Evolutionary conservation across 2,329 filamentous ascomycete species (phyloP).

Genomic region (Camptophora hylomeconis): DNA sequence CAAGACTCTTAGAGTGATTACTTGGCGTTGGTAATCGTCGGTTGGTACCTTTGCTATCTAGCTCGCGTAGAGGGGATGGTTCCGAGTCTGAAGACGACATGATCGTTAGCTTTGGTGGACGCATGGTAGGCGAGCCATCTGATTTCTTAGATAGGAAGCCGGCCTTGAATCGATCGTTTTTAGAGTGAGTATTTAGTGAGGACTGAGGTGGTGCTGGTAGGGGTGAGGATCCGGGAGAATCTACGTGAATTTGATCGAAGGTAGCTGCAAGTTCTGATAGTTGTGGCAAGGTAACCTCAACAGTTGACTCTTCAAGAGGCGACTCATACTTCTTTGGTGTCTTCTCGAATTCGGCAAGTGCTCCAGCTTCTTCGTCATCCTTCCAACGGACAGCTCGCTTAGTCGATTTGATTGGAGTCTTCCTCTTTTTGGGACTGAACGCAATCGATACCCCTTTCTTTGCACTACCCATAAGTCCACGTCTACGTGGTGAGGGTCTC

Average conservation of each 20-base stretch:
- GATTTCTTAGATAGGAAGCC: slow-evolving; percentile 69
- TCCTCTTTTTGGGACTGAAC: slow-evolving; percentile 73
- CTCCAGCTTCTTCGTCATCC: slow-evolving; percentile 76
- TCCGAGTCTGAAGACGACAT: slow-evolving; percentile 45
- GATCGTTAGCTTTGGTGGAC: slow-evolving; percentile 43
- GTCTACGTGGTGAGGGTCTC: slow-evolving; percentile 67
- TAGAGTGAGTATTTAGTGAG: slow-evolving; percentile 49
- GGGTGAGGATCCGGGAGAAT: slow-evolving; percentile 40
- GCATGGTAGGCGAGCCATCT: slow-evolving; percentile 43
- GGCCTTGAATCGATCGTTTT: slow-evolving; percentile 69
- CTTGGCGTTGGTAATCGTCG: slow-evolving; percentile 28
- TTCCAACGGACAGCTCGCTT: slow-evolving; percentile 83
- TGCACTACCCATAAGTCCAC: slow-evolving; percentile 46
- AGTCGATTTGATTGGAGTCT: slow-evolving; percentile 41
- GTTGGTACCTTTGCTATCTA: slow-evolving; percentile 38
- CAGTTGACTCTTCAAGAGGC: slow-evolving; percentile 36
- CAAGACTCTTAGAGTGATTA: slow-evolving; percentile 22
- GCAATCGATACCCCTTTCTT: slow-evolving; percentile 54
- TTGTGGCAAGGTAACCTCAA: slow-evolving; percentile 37
- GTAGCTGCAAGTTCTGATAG: slow-evolving; percentile 39
- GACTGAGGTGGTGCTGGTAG: slow-evolving; percentile 41
- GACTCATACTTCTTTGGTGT: slow-evolving; percentile 55
- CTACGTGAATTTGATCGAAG: slow-evolving; percentile 21
- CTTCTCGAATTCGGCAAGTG: slow-evolving; percentile 79
- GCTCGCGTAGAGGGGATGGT: slow-evolving; percentile 40